Evolutionary conservation across 176 grass and related monocot species (phyloP).

Genomic region (Aechmea fasciata): DNA sequence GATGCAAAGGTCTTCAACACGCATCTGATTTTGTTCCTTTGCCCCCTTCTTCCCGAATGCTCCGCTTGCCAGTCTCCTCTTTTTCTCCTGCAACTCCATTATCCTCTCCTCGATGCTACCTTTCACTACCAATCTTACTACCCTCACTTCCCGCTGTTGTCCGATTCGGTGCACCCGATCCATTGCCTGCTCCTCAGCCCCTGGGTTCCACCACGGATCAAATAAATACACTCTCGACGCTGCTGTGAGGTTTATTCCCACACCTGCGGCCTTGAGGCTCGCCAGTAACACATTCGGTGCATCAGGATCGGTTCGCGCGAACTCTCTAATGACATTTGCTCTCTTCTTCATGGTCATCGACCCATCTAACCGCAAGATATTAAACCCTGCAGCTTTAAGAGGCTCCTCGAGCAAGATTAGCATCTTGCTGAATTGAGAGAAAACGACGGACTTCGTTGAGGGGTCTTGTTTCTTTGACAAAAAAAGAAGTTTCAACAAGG

Average conservation of each 20-base stretch:
- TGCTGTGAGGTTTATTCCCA: constrained; percentile 69
- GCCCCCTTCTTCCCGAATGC: constrained; percentile 53
- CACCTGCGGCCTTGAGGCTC: constrained; percentile 65
- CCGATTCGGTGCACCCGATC: constrained; percentile 89
- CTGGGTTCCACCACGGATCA: constrained; percentile 94
- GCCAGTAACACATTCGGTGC: constrained; percentile 65
- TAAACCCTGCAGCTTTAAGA: constrained; percentile 56
- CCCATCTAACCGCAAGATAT: constrained; percentile 50
- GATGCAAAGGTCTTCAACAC: constrained; percentile 65
- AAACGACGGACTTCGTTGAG: constrained; percentile 67
- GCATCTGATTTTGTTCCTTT: constrained; percentile 50
- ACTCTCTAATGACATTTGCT: constrained; percentile 50
- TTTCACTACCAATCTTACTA: constrained; percentile 60
- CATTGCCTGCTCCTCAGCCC: constrained; percentile 93
- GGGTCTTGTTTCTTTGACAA: constrained; percentile 37
- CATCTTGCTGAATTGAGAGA: constrained; percentile 93
- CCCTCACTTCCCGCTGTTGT: constrained; percentile 63
- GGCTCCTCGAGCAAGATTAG: constrained; percentile 68
- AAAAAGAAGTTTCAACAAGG: constrained; percentile 55
- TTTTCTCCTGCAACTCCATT: constrained; percentile 69
- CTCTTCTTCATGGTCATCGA: constrained; percentile 68
- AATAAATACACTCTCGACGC: constrained; percentile 83
- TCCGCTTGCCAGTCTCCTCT: constrained; percentile 41
- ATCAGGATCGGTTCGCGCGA: constrained; percentile 24
- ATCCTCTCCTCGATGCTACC: constrained; percentile 85